These are phyloP conservation scores for Scedosporium boydii DNA, from an alignment of 2,329 filamentous ascomycete genomes.

Conservation along the genomic window DNA sequence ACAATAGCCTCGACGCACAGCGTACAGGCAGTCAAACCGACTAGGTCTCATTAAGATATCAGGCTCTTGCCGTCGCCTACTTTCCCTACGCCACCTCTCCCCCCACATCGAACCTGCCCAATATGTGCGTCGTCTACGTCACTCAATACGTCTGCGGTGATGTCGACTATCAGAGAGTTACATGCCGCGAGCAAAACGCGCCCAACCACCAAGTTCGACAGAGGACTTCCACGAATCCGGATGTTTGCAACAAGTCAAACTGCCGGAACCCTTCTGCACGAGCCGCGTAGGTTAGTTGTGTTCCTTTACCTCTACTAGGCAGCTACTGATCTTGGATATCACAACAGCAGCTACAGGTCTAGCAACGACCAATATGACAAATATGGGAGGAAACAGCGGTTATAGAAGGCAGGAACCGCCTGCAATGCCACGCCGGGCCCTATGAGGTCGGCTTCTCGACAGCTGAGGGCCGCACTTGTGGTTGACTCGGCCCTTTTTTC, in stretches of 20 bases:
- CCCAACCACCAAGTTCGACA: neutral
- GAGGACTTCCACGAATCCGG: neutral
- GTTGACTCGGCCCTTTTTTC: no score
- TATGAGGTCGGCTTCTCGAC: neutral
- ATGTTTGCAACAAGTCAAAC: slow-evolving; percentile 5
- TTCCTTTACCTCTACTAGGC: neutral
- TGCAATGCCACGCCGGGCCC: neutral
- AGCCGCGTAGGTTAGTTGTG: slow-evolving; percentile 6
- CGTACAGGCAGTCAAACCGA: no score
- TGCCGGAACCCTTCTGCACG: slow-evolving; percentile 1
- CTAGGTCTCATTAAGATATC: neutral
- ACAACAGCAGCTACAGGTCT: neutral
- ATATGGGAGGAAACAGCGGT: neutral
- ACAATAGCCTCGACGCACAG: no score
- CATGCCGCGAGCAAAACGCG: neutral
- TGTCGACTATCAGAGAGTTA: neutral
- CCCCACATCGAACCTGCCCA: neutral
- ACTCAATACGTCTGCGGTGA: slow-evolving; percentile 3
- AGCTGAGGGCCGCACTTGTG: neutral
- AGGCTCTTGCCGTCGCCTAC: neutral
- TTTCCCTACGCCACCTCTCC: neutral
- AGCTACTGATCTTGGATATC: neutral
- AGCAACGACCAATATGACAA: neutral
- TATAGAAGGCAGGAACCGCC: slow-evolving; percentile 1
- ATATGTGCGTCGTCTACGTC: slow-evolving; percentile 3